A percentile compares a stretch with the other conserved stretches of the same genome.
Evolutionary conservation across 768 basidiomycete species (phyloP).

Genomic region (Kwoniella pini): DNA sequence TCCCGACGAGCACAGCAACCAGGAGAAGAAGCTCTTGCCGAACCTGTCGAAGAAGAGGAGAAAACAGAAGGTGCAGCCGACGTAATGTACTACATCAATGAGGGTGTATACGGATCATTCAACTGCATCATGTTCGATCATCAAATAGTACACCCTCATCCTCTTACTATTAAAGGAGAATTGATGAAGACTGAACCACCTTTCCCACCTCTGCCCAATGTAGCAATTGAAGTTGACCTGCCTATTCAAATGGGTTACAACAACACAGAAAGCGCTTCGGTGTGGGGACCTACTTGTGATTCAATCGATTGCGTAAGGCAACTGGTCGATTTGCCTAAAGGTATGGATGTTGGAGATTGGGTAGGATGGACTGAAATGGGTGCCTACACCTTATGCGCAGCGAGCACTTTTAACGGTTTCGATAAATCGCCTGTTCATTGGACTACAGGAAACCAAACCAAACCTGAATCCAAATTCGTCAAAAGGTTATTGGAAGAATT

Average conservation of each 20-base stretch:
- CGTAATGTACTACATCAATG: slow-evolving; percentile 99
- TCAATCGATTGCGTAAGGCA: slow-evolving; percentile 85
- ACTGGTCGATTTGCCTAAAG: slow-evolving; percentile 64
- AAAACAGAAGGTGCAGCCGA: slow-evolving; percentile 54
- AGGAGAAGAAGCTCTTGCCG: slow-evolving; percentile 49
- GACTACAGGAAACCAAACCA: slow-evolving; percentile 46
- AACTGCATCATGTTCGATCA: slow-evolving; percentile 89
- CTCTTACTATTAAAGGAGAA: slow-evolving; percentile 56
- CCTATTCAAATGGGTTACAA: slow-evolving; percentile 54
- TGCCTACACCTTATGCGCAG: slow-evolving; percentile 96
- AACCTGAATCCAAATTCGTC: slow-evolving; percentile 38
- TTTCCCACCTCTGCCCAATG: slow-evolving; percentile 53
- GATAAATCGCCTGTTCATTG: slow-evolving; percentile 44
- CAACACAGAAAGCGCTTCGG: slow-evolving; percentile 59
- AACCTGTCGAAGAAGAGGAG: slow-evolving; percentile 56
- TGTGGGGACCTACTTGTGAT: slow-evolving; percentile 99
- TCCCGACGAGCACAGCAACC: slow-evolving; percentile 59
- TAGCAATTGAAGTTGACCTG: slow-evolving; percentile 52
- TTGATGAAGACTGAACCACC: slow-evolving; percentile 31
- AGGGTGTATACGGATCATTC: slow-evolving; percentile 85
- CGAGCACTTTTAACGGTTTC: slow-evolving; percentile 86
- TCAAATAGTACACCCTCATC: slow-evolving; percentile 77
- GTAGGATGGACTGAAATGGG: slow-evolving; percentile 98
- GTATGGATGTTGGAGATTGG: slow-evolving; percentile 91
- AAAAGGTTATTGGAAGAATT: slow-evolving; percentile 48